Base-by-base conservation (phyloP, 805 yeast species). In the Ogataea pilisensis region DNA sequence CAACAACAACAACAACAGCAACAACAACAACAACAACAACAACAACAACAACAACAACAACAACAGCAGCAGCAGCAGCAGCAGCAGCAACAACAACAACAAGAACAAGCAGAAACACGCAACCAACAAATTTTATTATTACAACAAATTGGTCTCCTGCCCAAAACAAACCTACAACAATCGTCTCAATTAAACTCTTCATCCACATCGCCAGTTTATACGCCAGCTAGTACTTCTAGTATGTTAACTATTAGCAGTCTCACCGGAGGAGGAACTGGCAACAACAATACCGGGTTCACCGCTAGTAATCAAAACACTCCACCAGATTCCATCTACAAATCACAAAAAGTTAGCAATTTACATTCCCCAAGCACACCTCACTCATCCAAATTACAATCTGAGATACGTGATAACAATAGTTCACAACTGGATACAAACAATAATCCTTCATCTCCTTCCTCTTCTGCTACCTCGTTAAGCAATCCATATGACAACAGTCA, bases 321-420 rank as follows among this genome's bases (percentile, higher is more conserved):
- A 2, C 29, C 33, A 7, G 43, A 43, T 11, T 43, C 37, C 2
- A 31, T 36, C 21, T 39, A 43, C 27, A 43, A 36, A 27, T 31
- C 43, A 4, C 46, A 41, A 8, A 35, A 36, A 18, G 17, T 39
- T 17, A 24, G 24, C 17, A 33, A 26, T 30, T 18, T 39, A 21
- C 14, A 39, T 8, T 35, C 46, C 11, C 46, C 43, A n/a, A 35
- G 30, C 26, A 9, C 51, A 46, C 42, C 62, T 48, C 51, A 57
- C 45, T 53, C 27, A n/a, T 20, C 14, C 12, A 21, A 21, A 21
- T 21, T 32, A 16, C 31, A 29, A 5, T 21, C 26, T n/a, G 26
- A 31, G n/a, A n/a, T n/a, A n/a, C n/a, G n/a, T n/a, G n/a, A n/a
- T n/a, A n/a, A n/a, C n/a, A n/a, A n/a, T n/a, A 27, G 14, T 27